phyloP scores from a whole-genome alignment of 768 basidiomycete species.

The Lactifluus rugatus region DNA sequence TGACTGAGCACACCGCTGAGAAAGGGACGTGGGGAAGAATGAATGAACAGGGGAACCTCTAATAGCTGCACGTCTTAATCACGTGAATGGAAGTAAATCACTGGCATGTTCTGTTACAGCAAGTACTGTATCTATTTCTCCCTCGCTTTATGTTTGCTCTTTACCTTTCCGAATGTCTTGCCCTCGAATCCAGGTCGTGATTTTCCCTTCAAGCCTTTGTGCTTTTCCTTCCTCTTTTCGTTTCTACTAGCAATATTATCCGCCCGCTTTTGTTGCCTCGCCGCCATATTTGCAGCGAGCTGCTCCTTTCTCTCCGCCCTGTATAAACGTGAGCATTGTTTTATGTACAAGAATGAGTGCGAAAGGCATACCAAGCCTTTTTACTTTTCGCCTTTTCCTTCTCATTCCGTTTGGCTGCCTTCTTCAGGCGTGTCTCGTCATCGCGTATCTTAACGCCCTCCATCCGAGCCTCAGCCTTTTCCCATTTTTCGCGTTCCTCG shows the following conservation, averaged over 20 bases:
- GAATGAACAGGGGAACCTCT: too few relatives aligned
- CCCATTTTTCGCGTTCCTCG: conserved; percentile 82
- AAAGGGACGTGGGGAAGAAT: too few relatives aligned
- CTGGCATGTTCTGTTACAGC: too few relatives aligned
- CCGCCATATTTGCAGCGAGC: conserved; percentile 61
- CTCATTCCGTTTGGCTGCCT: conserved; percentile 87
- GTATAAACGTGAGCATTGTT: conserved; percentile 5
- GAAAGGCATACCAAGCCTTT: conserved; percentile 65
- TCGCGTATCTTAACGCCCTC: conserved; percentile 90
- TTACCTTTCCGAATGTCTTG: conserved; percentile 58
- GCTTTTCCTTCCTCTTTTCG: conserved; percentile 59
- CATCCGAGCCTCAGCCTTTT: conserved; percentile 77
- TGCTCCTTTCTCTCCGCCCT: conserved; percentile 88
- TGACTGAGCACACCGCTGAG: too few relatives aligned
- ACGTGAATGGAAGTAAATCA: too few relatives aligned
- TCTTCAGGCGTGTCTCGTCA: conserved; percentile 77
- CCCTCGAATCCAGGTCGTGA: conserved; percentile 84
- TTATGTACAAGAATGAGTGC: neutral
- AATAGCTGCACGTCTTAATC: too few relatives aligned
- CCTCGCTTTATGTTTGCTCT: conserved; percentile 24
- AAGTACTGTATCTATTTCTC: too few relatives aligned
- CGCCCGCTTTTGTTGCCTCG: conserved; percentile 79
- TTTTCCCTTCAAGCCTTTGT: conserved; percentile 44
- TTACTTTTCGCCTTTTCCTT: conserved; percentile 81
- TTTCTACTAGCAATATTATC: conserved; percentile 86